Evolutionary conservation across 2,329 filamentous ascomycete species (phyloP).

Genomic region (Fusarium luffae): DNA sequence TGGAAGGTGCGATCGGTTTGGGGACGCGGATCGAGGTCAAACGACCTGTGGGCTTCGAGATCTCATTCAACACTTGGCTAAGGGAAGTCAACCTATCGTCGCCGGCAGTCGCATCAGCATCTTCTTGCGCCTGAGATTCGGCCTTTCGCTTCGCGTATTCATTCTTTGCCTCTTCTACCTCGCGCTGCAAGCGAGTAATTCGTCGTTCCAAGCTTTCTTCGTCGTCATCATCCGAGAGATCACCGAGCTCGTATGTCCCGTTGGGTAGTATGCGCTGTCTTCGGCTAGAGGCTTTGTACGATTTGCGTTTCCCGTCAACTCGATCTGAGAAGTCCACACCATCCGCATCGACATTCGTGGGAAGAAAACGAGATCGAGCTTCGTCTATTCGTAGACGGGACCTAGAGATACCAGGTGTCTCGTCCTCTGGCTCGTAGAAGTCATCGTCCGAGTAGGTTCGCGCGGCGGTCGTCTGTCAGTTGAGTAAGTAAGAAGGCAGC

Average conservation of each 20-base stretch:
- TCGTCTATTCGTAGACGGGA: conserved; percentile 80
- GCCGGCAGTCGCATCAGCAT: conserved; percentile 58
- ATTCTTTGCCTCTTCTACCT: conserved; percentile 79
- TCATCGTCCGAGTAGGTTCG: conserved; percentile 71
- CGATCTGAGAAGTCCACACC: conserved; percentile 92
- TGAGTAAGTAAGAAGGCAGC: conserved; percentile 38
- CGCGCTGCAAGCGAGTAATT: conserved; percentile 83
- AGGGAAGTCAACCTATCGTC: conserved; percentile 67
- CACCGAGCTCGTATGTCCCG: conserved; percentile 74
- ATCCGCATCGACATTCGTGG: conserved; percentile 78
- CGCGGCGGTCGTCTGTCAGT: conserved; percentile 63
- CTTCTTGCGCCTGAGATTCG: conserved; percentile 57
- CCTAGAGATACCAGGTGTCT: conserved; percentile 76
- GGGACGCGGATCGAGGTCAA: conserved; percentile 20
- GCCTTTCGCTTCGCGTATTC: conserved; percentile 68
- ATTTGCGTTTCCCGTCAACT: conserved; percentile 82
- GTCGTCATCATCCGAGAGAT: conserved; percentile 78
- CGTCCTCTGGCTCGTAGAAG: conserved; percentile 71
- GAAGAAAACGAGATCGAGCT: conserved; percentile 83
- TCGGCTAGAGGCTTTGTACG: conserved; percentile 80
- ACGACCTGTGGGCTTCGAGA: conserved; percentile 56
- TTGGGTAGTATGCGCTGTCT: conserved; percentile 71
- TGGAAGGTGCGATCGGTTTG: conserved; percentile 15
- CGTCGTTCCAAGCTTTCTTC: conserved; percentile 81
- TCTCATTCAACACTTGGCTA: conserved; percentile 76